These are phyloP conservation scores for Nakaseomyces uthaithaninus DNA, from an alignment of 1,139 yeast species.

Conservation along the genomic window DNA sequence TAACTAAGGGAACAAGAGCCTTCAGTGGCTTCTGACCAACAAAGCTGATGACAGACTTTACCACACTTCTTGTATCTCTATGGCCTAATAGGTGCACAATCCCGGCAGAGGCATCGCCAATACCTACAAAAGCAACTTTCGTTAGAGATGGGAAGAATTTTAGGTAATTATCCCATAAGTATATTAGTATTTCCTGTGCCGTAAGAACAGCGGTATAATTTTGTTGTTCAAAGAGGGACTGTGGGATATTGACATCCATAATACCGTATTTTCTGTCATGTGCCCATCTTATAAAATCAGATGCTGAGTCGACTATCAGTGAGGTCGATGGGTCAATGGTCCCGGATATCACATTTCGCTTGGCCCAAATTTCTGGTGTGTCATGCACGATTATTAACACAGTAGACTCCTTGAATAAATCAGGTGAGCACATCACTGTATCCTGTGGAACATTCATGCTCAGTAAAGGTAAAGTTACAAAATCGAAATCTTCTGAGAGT, in stretches of 20 bases:
- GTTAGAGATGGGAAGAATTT: slow-evolving; percentile 60
- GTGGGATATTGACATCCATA: slow-evolving; percentile 76
- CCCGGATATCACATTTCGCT: slow-evolving; percentile 73
- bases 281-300: slow-evolving; percentile 54
- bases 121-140: slow-evolving; percentile 73
- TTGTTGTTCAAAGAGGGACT: slow-evolving; percentile 33
- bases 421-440: slow-evolving; percentile 68
- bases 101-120: slow-evolving; percentile 85
- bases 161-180: slow-evolving; percentile 86
- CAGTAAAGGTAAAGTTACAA: slow-evolving; percentile 64
- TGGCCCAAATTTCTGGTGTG: slow-evolving; percentile 91
- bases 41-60: slow-evolving; percentile 67
- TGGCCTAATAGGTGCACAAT: slow-evolving; percentile 84
- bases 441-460: slow-evolving; percentile 51
- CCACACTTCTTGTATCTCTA: slow-evolving; percentile 55
- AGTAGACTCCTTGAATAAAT: slow-evolving; percentile 55
- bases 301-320: slow-evolving; percentile 53
- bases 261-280: slow-evolving; percentile 57
- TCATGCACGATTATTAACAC: slow-evolving; percentile 74
- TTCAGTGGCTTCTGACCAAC: slow-evolving; percentile 58
- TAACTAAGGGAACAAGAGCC: slow-evolving; percentile 77
- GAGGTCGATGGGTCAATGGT: slow-evolving; percentile 65
- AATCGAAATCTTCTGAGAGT: slow-evolving; percentile 47
- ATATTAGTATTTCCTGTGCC: slow-evolving; percentile 68
- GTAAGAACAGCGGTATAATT: slow-evolving; percentile 54